Base-by-base conservation (phyloP, 139 green algal genomes). In the Tetratostichococcus sp. region DNA sequence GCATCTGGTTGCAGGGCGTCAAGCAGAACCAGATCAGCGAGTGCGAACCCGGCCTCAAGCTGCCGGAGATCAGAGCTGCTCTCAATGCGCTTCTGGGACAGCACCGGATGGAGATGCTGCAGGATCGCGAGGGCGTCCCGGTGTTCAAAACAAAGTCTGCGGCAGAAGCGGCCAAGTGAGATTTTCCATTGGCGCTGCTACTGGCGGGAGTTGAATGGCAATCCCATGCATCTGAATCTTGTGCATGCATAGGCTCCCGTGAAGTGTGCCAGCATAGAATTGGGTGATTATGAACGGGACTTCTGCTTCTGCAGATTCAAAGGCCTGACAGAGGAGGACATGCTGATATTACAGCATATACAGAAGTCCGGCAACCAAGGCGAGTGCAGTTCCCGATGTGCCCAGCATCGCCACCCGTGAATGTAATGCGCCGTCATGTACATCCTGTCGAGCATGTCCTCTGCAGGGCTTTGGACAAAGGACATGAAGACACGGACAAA, bases 281-380 rank as follows among this genome's bases (percentile, higher is more conserved):
- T 59, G 17, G 35, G 16, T 14, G 14, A 65, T 4, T n/a, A 6
- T 35, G 19, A 35, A 30, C 4, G 4, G 16, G 31, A 31, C 2
- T 58, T 26, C 11, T 35, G 26, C 35, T 23, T 22, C 30, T 62
- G 50, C 76, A 95, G 88, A 69, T 86, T 92, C 72, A 93, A 93
- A 73, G 92, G 92, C 1, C 75, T 98, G 16, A 80, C 43, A 0
- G 59, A 83, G 25, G 94, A 98, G 70, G 93, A 98, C 22, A 43
- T 94, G 74, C 83, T 98, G 16, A 76, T 98, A 26, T 95, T 94
- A 59, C 94, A 98, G 76, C 75, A 85, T 58, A 96, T 98, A 73
- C 82, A 93, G 72, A 30, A 77, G 22, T 75, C 88, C 3, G 87
- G 84, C 2, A 96, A 95, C 71, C 84, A 78, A 50, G 92, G 90